Percentiles rank a stretch among this genome's conserved stretches.
These are phyloP conservation scores for Ophiobolus disseminans DNA, from an alignment of 2,329 filamentous ascomycete species.

Conservation along the genomic window DNA sequence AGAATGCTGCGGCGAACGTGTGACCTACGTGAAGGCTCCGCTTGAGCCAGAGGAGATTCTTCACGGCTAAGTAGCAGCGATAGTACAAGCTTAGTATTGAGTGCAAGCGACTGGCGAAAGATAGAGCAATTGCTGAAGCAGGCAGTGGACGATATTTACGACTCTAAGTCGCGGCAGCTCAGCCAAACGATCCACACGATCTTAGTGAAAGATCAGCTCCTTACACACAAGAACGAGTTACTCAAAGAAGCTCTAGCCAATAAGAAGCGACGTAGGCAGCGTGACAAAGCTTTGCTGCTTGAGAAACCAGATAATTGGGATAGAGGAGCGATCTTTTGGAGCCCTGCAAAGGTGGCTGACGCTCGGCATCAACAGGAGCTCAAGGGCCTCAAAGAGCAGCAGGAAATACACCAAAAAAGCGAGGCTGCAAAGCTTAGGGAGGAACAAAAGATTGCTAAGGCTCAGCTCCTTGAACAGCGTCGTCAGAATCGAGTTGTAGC, in stretches of 20 bases:
- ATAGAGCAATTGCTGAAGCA: slow-evolving; percentile 5
- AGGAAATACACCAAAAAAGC: too few species aligned
- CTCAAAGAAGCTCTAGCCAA: slow-evolving; percentile 5
- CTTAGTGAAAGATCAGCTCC: slow-evolving; percentile 8
- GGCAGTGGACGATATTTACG: not conserved
- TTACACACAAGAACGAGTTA: slow-evolving; percentile 3
- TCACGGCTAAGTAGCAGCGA: not conserved
- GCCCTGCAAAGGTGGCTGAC: not conserved
- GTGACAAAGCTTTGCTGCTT: too few species aligned
- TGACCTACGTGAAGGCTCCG: too few species aligned
- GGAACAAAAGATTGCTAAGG: too few species aligned
- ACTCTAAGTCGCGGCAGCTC: slow-evolving; percentile 5
- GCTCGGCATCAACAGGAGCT: not conserved
- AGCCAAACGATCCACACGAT: slow-evolving; percentile 6
- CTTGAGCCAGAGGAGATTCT: too few species aligned
- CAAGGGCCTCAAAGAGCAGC: too few species aligned
- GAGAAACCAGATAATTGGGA: too few species aligned
- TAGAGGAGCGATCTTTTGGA: not conserved
- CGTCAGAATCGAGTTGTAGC: too few species aligned
- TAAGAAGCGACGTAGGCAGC: too few species aligned
- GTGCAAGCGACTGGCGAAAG: slow-evolving; percentile 8
- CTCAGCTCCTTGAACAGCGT: too few species aligned
- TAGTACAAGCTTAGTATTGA: slow-evolving; percentile 6
- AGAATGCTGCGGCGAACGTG: too few species aligned
- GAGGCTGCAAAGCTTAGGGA: too few species aligned